Base-by-base conservation (phyloP, 2,329 filamentous ascomycete species). In the Xylaria sp. region DNA sequence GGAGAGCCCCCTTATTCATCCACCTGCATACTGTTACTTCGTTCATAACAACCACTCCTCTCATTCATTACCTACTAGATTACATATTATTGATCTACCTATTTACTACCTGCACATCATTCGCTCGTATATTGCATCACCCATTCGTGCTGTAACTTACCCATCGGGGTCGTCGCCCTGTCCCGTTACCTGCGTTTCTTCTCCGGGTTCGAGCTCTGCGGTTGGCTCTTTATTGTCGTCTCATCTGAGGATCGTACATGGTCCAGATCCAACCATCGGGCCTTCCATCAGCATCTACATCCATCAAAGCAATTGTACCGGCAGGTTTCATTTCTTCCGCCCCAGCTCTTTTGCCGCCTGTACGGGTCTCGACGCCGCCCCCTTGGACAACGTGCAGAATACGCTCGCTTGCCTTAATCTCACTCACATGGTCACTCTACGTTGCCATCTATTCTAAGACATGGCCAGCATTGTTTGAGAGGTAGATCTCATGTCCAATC, bases 301-400 rank as follows among this genome's bases (percentile, higher is more conserved):
- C 56, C 57, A 55, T 62, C 62, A 59, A 55, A 56, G 63, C 47
- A 66, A 71, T 71, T 69, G 65, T 66, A 63, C 70, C 71, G 71
- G 71, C 71, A 73, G 68, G 71, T 72, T 71, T 69, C 70, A 72
- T 72, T 73, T 69, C 66, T 71, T 58, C 71, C 70, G 69, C 67
- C 68, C 68, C 67, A 72, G 69, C 67, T 57, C 67, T 70, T 70
- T 72, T 70, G 59, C 71, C 68, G 69, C 67, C 65, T 68, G 70
- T 70, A 73, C 71, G 71, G 72, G 67, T 68, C 57, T 67, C 67
- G 67, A 67, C 66, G 63, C n/a, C 70, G 68, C 64, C 70, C 68
- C 55, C 66, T 58, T 48, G 49, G 63, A 58, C 59, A 61, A 60
- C 51, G 56, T 60, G 49, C 63, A 56, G 49, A 57, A 59, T 57